Base-by-base conservation (phyloP, 2,329 filamentous ascomycete genomes). In the Hansfordia pulvinata region DNA sequence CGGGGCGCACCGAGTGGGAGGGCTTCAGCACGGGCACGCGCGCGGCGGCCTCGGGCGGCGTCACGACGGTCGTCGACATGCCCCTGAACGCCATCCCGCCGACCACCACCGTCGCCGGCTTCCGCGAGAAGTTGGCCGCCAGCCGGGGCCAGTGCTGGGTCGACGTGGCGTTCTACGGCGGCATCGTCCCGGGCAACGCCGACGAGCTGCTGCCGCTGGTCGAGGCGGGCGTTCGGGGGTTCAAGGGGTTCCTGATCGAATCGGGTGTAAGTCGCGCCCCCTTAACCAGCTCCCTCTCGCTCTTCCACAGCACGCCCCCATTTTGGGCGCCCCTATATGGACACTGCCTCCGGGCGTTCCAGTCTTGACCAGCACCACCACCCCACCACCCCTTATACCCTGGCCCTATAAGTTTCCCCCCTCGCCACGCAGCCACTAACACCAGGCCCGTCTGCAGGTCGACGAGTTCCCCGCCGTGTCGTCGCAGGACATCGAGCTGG, bases 61-160 rank as follows among this genome's bases (percentile, higher is more conserved):
- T 96, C 15, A 98, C 90, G 4, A 96, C 90, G 1, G 85, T 98
- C 8, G 62, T 98, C 44, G 90, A 96, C 54, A 98, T 98, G 90
- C 90, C 90, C 18, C 56, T 96, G 35, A 98, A 98, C 55, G 85
- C 88, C 25, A 93, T 98, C 28, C 90, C 90, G 19, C 90, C 90
- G 0, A 98, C 90, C 0, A 96, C 88, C 8, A 96, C 88, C 0
- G 65, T 96, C 3, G 61, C 64, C 11, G 83, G 80, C 6, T 68
- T 98, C 39, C 64, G 78, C 34, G 80, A 84, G 58, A 98, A 98
- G 62, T 62, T 93, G 24, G 68, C 70, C 16, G 90, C 90, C 14
- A 84, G 84, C 20, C 55, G 69, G 34, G 84, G 81, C 18, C 79
- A 96, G 56, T 93, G 88, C 56, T 98, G 88, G 88, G 84, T 96